Base-by-base conservation (phyloP, 176 grass and related monocot genomes). In the Oryza nivara region DNA sequence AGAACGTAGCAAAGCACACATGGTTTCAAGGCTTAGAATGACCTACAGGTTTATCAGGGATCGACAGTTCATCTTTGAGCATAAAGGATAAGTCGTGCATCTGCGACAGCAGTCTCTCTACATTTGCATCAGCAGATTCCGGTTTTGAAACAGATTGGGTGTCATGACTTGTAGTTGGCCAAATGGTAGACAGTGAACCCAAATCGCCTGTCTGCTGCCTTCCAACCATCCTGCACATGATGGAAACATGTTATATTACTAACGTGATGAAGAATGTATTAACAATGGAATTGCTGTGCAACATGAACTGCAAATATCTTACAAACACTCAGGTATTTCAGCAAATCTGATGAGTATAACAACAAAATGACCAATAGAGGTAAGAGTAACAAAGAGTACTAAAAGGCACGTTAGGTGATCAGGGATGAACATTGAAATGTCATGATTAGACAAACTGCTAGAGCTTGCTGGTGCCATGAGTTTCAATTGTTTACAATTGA, bases 81-180 rank as follows among this genome's bases (percentile, higher is more conserved):
- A 94, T 92, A 84, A 97, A 97, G 12, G 94, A 94, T 19, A 97
- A 81, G 54, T 97, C 92, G 19, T 78, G 88, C 89, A 88, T 97
- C 84, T 94, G 89, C 78, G 87, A 88, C 20, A 97, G 67, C 70
- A 90, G 70, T 68, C 83, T 88, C n/a, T 89, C 84, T 9, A 94
- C 66, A 36, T 77, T 86, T 74, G 47, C 23, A 80, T 94, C 75
- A 9, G n/a, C 88, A 73, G 82, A 54, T 43, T 83, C 71, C 34
- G 77, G 44, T 63, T 86, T 90, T 77, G 75, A 77, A 73, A 12
- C 66, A 70, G 84, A 64, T 69, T 48, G 20, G 26, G 67, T 44
- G 28, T 80, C 72, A 72, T 36, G 78, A 80, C 73, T 84, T 70
- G 64, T 82, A 66, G 79, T 78, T 64, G 75, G 11, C 64, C 70